phyloP scores from a whole-genome alignment of 306 rosid genomes.

The Cucumis hystrix region DNA sequence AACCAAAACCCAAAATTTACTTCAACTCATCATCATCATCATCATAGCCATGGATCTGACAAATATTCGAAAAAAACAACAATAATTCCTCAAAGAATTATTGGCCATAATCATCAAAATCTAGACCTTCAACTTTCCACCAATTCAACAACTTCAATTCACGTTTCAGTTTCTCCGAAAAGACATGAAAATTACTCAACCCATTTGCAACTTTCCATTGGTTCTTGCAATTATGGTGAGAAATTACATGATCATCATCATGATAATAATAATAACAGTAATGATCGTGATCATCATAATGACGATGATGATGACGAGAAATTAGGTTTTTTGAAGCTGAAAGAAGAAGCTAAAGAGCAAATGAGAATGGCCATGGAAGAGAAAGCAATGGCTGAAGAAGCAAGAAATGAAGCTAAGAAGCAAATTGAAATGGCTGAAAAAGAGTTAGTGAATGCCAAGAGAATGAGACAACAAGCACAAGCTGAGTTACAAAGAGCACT shows the following conservation, averaged over 20 bases:
- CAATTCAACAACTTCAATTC: conserved; percentile 12
- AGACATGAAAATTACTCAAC: conserved; percentile 38
- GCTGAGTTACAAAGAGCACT: conserved; percentile 65
- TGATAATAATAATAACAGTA: background rate
- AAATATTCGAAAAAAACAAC: background rate
- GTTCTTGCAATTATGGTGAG: conserved; percentile 52
- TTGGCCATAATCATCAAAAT: conserved; percentile 30
- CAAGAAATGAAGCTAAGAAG: conserved; percentile 61
- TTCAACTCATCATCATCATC: background rate
- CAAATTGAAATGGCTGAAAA: conserved; percentile 74
- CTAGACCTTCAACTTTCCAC: conserved; percentile 85
- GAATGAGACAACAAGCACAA: conserved; percentile 77
- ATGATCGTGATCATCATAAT: background rate
- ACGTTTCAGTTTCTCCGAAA: conserved; percentile 23
- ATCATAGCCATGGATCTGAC: background rate
- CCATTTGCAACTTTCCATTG: conserved; percentile 79
- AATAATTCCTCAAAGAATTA: background rate
- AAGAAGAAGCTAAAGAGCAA: conserved; percentile 17
- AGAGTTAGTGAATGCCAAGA: conserved; percentile 74
- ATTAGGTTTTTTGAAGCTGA: background rate
- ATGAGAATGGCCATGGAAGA: conserved; percentile 64
- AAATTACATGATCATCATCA: background rate
- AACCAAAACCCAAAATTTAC: background rate
- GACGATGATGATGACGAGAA: background rate
- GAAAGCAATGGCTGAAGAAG: conserved; percentile 66